A percentile compares a stretch with the other conserved stretches of the same genome.
Evolutionary conservation across 2,329 filamentous ascomycete genomes (phyloP).

Genomic region (Colletotrichum musae): DNA sequence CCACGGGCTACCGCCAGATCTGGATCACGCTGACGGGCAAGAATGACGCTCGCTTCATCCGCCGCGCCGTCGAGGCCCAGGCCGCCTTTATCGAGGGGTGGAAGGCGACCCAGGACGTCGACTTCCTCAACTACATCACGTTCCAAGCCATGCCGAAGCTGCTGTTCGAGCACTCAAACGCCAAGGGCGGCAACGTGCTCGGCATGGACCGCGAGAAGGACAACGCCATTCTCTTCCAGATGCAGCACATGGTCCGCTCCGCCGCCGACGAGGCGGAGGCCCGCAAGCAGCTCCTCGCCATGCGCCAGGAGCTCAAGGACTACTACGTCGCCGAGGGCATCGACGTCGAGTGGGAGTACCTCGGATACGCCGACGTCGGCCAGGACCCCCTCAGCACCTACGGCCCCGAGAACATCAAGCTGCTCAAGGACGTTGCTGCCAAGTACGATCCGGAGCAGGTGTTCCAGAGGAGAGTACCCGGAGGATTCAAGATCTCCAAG

Average conservation of each 20-base stretch:
- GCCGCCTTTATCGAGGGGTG: conserved; percentile 8
- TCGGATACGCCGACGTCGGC: conserved; percentile 57
- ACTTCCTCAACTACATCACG: conserved; percentile 13
- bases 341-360: conserved; percentile 24
- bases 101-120: conserved; percentile 7
- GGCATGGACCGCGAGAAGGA: conserved; percentile 10
- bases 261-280: neutral
- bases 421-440: conserved; percentile 45
- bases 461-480: conserved; percentile 49
- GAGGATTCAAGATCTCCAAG: conserved; percentile 41
- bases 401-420: conserved; percentile 51
- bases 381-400: conserved; percentile 55
- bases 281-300: conserved; percentile 2
- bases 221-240: conserved; percentile 13
- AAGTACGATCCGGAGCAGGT: conserved; percentile 52
- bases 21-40: conserved; percentile 17
- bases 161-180: conserved; percentile 5
- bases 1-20: conserved; percentile 20
- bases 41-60: conserved; percentile 16
- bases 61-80: conserved; percentile 6
- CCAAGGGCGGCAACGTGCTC: conserved; percentile 12
- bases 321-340: conserved; percentile 12
- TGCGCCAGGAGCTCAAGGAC: conserved; percentile 5
- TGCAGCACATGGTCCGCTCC: conserved; percentile 21
- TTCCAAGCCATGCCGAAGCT: conserved; percentile 15